A percentile compares a stretch with the other conserved stretches of the same genome.
These are phyloP conservation scores for Aspergillus tubingensis DNA, from an alignment of 2,329 filamentous ascomycete species.

Conservation along the genomic window DNA sequence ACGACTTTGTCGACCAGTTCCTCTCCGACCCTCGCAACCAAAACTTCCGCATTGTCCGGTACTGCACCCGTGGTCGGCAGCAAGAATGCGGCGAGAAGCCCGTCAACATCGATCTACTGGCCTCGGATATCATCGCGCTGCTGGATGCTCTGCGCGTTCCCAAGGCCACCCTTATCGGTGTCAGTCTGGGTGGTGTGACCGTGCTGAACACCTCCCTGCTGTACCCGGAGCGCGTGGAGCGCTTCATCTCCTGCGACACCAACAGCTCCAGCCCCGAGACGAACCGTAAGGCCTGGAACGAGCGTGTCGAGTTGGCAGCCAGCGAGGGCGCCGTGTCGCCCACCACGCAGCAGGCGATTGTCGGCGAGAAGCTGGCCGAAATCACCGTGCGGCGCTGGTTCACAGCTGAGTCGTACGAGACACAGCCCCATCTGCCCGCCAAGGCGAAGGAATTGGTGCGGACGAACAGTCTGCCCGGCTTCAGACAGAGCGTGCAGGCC, in stretches of 20 bases:
- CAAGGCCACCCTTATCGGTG: slow-evolving; percentile 70
- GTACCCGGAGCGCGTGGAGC: slow-evolving; percentile 60
- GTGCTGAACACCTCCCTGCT: slow-evolving; percentile 70
- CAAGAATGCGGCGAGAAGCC: slow-evolving; percentile 41
- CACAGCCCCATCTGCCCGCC: slow-evolving; percentile 52
- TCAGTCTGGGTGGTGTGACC: slow-evolving; percentile 80
- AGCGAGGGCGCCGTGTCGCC: slow-evolving; percentile 45
- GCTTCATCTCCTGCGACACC: slow-evolving; percentile 76
- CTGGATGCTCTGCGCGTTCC: slow-evolving; percentile 70
- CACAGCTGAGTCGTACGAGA: slow-evolving; percentile 59
- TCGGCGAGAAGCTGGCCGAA: slow-evolving; percentile 64
- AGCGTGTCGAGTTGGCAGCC: slow-evolving; percentile 70
- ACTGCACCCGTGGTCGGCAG: slow-evolving; percentile 72
- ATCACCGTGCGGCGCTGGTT: slow-evolving; percentile 79
- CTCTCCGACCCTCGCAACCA: slow-evolving; percentile 56
- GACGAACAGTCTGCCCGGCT: slow-evolving; percentile 69
- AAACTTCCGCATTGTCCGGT: slow-evolving; percentile 71
- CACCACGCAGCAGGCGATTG: slow-evolving; percentile 55
- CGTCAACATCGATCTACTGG: slow-evolving; percentile 65
- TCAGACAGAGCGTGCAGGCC: slow-evolving; percentile 76
- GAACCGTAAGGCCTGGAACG: slow-evolving; percentile 78
- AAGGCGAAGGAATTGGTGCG: slow-evolving; percentile 70
- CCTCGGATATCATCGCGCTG: slow-evolving; percentile 66
- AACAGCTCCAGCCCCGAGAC: slow-evolving; percentile 70
- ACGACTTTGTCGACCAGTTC: slow-evolving; percentile 67